These are phyloP conservation scores for Tinospora cordifolia DNA, from an alignment of 164 flowering plant genomes.

Conservation along the genomic window DNA sequence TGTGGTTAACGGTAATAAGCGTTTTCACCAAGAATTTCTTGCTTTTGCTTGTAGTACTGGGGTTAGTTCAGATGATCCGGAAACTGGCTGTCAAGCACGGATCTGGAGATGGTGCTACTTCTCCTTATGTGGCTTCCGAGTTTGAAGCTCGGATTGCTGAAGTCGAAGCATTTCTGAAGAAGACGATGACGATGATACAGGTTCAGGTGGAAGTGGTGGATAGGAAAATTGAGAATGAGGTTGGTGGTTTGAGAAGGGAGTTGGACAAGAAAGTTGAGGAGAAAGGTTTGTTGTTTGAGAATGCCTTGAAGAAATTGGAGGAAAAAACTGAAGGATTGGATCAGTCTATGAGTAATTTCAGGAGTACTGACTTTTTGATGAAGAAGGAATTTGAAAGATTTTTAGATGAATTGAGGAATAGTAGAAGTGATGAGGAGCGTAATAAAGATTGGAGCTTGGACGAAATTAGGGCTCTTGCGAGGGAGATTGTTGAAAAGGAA, in stretches of 20 bases:
- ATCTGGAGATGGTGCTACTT: slow-evolving; percentile 8
- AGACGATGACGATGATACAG: slow-evolving; percentile 55
- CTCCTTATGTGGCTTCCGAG: slow-evolving; percentile 27
- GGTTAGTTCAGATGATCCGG: slow-evolving; percentile 53
- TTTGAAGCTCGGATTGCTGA: slow-evolving; percentile 52
- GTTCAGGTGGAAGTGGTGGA: slow-evolving; percentile 54
- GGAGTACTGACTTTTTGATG: slow-evolving; percentile 22
- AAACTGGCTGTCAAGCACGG: slow-evolving; percentile 23
- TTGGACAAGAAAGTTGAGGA: slow-evolving; percentile 23
- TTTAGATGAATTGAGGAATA: slow-evolving; percentile 36
- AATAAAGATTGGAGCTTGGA: slow-evolving; percentile 41
- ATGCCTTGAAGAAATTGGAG: slow-evolving; percentile 33
- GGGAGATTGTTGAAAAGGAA: slow-evolving; percentile 56
- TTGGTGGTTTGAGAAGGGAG: slow-evolving; percentile 27
- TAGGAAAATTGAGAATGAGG: slow-evolving; percentile 23
- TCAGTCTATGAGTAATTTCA: slow-evolving; percentile 27
- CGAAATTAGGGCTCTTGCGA: slow-evolving; percentile 50
- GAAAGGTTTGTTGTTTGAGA: slow-evolving; percentile 12
- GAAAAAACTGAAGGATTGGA: slow-evolving; percentile 28
- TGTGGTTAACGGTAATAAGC: slow-evolving; percentile 51
- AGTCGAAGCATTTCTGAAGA: slow-evolving; percentile 49
- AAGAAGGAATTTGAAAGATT: slow-evolving; percentile 48
- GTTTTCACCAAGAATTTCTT: slow-evolving; percentile 49
- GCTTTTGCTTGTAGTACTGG: slow-evolving; percentile 38
- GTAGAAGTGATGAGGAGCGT: slow-evolving; percentile 8